Percentiles rank a stretch among this genome's conserved stretches.
Evolutionary conservation across 352 stramenopile species (phyloP).

Genomic region (Phytophthora hybrid): DNA sequence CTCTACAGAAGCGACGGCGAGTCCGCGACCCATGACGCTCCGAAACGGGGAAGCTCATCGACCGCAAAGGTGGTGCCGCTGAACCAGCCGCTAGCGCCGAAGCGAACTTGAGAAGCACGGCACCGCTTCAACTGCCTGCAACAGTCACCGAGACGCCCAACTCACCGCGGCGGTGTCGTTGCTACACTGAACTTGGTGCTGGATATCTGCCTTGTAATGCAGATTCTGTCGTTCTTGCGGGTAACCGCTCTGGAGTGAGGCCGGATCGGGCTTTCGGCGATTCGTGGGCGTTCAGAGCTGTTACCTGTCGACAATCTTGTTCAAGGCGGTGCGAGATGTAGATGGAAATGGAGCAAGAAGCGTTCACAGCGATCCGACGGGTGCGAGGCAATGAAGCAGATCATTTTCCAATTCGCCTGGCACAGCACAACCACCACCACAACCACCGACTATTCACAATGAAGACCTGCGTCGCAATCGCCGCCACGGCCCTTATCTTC

Average conservation of each 20-base stretch:
- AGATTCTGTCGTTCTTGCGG: constrained; percentile 12
- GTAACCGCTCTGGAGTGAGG: constrained; percentile 16
- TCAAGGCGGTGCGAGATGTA: constrained; percentile 13
- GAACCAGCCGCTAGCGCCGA: constrained; percentile 24
- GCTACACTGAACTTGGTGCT: constrained; percentile 10
- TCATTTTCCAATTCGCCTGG: too few relatives aligned
- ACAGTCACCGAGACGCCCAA: not conserved
- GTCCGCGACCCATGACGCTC: too few relatives aligned
- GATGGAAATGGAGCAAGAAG: too few relatives aligned
- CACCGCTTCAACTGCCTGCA: constrained; percentile 10
- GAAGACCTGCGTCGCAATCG: constrained; percentile 7
- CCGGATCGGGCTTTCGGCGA: constrained; percentile 8
- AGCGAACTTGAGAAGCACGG: constrained; percentile 1
- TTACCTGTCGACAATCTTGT: constrained; percentile 17
- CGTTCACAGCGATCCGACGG: too few relatives aligned
- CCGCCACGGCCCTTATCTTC: constrained; percentile 15
- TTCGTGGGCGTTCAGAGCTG: constrained; percentile 20
- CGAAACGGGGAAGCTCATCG: constrained; percentile 9
- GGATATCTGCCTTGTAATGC: constrained; percentile 3
- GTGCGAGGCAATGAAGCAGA: not conserved
- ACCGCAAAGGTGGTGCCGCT: constrained; percentile 16
- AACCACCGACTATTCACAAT: not conserved
- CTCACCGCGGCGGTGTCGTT: constrained; percentile 6
- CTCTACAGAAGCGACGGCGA: not conserved
- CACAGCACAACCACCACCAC: not conserved